Base-by-base conservation (phyloP, 371 early-diverging fungal genomes). In the Circinella minor region DNA sequence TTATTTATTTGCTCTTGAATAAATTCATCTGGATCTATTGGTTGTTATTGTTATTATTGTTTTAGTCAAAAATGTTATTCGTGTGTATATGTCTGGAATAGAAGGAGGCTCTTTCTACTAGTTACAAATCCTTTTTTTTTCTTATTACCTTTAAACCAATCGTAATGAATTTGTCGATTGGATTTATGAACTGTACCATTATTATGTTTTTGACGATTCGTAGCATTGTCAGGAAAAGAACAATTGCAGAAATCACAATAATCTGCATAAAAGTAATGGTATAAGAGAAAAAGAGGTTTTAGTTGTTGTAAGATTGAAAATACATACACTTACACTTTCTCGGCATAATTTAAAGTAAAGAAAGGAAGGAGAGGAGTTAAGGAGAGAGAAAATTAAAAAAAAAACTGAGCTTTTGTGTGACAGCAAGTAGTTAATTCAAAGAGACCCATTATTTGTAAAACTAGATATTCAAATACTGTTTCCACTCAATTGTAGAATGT, bases 191-290 rank as follows among this genome's bases (percentile, higher is more conserved):
- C 63, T 3, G 68, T 55, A 11, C 84, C 84, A 27, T 77, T 66
- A 49, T 68, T 75, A 61, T 84, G 84, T 17, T 80, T 80, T 48
- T 76, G 76, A 43, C 84, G 71, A 70, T 84, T 84, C 4, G 76
- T 74, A 55, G 48, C 49, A 71, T 80, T 84, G 60, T 84, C 82
- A 54, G 84, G 84, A 73, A 84, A 84, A 3, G 81, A 76, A 43
- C 84, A 84, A 5, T 81, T 69, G 65, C 84, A 84, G 48, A 81
- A 78, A 55, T 84, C 84, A 46, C 84, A 84, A 60, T 76, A 80
- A 65, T 84, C 83, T 83, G 1, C 15, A 54, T 13, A 18, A 13
- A 57, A 10, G 3, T 5, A 51, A 4, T 8, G 51, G 8, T n/a
- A 15, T n/a, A 51, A 5, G 8, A 15, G 8, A 51, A 13, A 5